phyloP scores from a whole-genome alignment of 306 rosid genomes.

The Trifolium pratense region DNA sequence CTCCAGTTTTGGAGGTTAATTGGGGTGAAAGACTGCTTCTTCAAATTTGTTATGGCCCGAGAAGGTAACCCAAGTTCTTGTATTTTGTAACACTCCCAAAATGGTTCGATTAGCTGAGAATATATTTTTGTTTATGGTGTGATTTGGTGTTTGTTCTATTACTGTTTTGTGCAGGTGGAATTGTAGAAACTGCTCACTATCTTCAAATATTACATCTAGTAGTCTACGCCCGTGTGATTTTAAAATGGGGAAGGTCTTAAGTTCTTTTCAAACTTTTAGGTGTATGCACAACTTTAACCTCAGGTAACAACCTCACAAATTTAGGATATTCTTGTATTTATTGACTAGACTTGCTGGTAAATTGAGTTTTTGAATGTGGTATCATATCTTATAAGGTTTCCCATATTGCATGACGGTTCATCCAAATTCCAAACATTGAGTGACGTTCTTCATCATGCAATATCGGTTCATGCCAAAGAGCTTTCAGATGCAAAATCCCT shows the following conservation, averaged over 20 bases:
- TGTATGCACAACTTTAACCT: conserved; percentile 77
- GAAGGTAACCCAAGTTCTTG: conserved; percentile 57
- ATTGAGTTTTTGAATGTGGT: conserved; percentile 31
- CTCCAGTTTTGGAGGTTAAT: conserved; percentile 55
- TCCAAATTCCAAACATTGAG: conserved; percentile 64
- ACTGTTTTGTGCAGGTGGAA: conserved; percentile 70
- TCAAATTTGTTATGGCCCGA: conserved; percentile 83
- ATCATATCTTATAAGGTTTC: conserved; percentile 63
- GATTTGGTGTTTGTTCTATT: conserved; percentile 25
- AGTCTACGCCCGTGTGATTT: conserved; percentile 91
- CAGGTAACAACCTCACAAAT: conserved; percentile 57
- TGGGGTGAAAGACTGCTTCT: conserved; percentile 79
- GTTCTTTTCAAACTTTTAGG: conserved; percentile 73
- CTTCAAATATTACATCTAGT: conserved; percentile 77
- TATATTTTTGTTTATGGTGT: background rate
- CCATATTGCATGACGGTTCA: conserved; percentile 57
- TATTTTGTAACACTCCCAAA: background rate
- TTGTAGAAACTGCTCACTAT: conserved; percentile 72
- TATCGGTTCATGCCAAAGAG: conserved; percentile 72
- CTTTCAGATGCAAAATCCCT: conserved; percentile 66
- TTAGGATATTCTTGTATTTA: conserved; percentile 20
- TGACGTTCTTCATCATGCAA: conserved; percentile 66
- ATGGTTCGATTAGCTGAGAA: background rate
- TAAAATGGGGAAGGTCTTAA: conserved; percentile 81
- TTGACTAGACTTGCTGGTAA: conserved; percentile 14